Conservation (phyloP, 1,139 yeast species). For the Blastobotrys elegans region DNA sequence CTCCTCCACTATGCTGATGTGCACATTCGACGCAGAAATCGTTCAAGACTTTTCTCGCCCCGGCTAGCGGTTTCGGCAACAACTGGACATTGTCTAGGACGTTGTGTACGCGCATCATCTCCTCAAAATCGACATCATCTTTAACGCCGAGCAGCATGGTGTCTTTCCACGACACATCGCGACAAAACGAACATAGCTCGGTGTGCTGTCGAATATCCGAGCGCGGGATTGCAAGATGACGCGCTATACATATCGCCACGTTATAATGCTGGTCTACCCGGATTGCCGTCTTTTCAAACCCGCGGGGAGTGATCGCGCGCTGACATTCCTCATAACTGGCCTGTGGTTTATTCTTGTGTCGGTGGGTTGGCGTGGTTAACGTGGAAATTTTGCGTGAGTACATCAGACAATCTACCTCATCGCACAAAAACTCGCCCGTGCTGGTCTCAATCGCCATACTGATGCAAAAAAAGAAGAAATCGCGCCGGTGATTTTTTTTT, state of each 20-base stretch:
- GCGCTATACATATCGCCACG: slow-evolving; percentile 9
- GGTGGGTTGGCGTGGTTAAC: neutral
- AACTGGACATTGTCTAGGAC: too few relatives aligned
- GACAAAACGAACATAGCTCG: slow-evolving; percentile 4
- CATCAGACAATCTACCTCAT: neutral
- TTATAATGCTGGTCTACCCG: slow-evolving; percentile 3
- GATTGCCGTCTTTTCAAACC: slow-evolving; percentile 8
- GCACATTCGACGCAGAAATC: slow-evolving; percentile 8
- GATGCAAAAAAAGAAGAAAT: too few relatives aligned
- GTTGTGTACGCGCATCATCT: too few relatives aligned
- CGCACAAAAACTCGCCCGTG: slow-evolving; percentile 2
- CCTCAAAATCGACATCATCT: too few relatives aligned
- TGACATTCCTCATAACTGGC: neutral
- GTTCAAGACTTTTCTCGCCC: neutral
- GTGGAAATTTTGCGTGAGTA: neutral
- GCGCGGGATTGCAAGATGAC: slow-evolving; percentile 2
- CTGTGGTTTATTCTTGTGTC: neutral
- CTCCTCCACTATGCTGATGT: too few relatives aligned
- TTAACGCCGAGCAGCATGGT: neutral
- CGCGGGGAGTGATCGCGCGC: slow-evolving; percentile 2
- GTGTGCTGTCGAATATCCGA: slow-evolving; percentile 3
- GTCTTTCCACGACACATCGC: neutral
- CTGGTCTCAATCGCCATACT: neutral
- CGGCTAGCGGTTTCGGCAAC: slow-evolving; percentile 3
- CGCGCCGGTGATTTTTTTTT: too few relatives aligned